phyloP scores from a whole-genome alignment of 768 basidiomycete species.

The Tricholoma saponaceum region DNA sequence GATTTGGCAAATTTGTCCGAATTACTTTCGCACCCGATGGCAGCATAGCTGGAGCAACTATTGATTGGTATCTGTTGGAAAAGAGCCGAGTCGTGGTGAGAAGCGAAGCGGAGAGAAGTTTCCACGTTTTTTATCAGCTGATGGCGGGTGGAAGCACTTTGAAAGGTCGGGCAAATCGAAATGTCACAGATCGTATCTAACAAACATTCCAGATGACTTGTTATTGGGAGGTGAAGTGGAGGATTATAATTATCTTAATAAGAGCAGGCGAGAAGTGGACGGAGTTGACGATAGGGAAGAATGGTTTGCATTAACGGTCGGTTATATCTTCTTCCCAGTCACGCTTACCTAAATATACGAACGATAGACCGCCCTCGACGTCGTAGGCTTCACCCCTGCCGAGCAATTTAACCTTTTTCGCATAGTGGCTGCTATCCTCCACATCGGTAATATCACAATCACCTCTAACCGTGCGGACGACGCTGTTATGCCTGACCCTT shows the following conservation, averaged over 20 bases:
- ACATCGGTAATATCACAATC: conserved; percentile 91
- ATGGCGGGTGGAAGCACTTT: conserved; percentile 71
- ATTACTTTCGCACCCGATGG: conserved; percentile 93
- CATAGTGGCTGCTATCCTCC: conserved; percentile 89
- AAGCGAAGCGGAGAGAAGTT: conserved; percentile 85
- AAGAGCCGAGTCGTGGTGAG: conserved; percentile 93
- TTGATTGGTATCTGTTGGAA: conserved; percentile 98
- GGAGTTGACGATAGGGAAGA: conserved; percentile 91
- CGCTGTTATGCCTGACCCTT: conserved; percentile 71
- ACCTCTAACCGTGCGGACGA: conserved; percentile 77
- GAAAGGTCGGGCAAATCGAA: conserved; percentile 46
- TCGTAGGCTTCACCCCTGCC: conserved; percentile 78
- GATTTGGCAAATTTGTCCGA: conserved; percentile 97
- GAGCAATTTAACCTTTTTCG: conserved; percentile 94
- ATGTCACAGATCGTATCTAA: not conserved
- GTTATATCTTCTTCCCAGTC: conserved; percentile 5
- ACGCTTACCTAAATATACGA: not conserved
- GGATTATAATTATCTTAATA: conserved; percentile 89
- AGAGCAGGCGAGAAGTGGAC: conserved; percentile 87
- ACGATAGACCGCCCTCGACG: conserved; percentile 70
- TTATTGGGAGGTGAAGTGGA: conserved; percentile 71
- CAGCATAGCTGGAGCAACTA: conserved; percentile 95
- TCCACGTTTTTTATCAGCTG: conserved; percentile 97
- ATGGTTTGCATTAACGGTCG: conserved; percentile 75
- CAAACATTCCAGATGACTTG: conserved; percentile 50